Percentiles rank a stretch among this genome's conserved stretches.
Conservation (phyloP, 148 eudicot genomes). For the Camellia sinensis region DNA sequence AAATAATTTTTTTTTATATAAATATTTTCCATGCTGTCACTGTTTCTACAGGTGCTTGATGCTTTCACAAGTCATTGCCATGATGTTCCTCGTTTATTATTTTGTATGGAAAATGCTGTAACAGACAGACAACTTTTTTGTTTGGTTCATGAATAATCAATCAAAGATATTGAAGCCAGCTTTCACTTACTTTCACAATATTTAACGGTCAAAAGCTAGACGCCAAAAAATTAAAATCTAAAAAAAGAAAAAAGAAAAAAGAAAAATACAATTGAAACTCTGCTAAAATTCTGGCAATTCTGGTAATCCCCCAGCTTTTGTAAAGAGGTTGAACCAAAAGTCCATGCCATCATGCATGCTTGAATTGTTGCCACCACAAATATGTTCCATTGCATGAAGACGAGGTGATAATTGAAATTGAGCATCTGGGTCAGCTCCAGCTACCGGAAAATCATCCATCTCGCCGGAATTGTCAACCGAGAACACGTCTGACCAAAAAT, state of each 20-base stretch:
- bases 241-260: not conserved
- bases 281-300: slow-evolving; percentile 27
- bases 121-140: not conserved
- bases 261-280: not conserved
- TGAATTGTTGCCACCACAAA: not conserved
- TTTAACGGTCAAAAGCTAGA: not conserved
- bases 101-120: too few species aligned
- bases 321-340: slow-evolving; percentile 49
- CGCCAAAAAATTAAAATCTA: not conserved
- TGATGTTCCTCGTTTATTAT: too few species aligned
- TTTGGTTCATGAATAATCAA: not conserved
- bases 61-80: too few species aligned
- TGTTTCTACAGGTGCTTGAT: too few species aligned
- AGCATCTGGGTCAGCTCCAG: not conserved
- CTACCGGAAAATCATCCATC: slow-evolving; percentile 16
- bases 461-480: slow-evolving; percentile 6
- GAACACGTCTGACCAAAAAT: slow-evolving; percentile 55
- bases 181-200: not conserved
- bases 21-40: too few species aligned
- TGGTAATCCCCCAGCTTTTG: slow-evolving; percentile 37
- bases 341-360: slow-evolving; percentile 37
- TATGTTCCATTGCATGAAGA: not conserved
- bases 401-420: not conserved
- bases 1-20: too few species aligned
- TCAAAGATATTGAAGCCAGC: not conserved